Evolutionary conservation across 1,284 basidiomycete species (phyloP), one percentile per base, ranked within the genome.

Genomic region (Rhodotorula sp.): DNA sequence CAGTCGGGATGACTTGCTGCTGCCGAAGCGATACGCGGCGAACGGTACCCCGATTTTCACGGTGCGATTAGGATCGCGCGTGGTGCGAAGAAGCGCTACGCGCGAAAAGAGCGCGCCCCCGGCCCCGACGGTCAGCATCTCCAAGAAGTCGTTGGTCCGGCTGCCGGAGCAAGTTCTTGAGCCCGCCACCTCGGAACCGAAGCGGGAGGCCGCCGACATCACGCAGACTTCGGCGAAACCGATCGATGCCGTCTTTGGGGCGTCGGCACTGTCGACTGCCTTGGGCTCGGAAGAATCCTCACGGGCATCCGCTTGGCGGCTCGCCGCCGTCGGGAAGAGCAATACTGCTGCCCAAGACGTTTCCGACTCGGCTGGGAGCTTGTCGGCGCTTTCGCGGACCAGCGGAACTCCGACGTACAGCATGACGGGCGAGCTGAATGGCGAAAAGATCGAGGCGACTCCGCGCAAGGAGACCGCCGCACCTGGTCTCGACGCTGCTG

Each of bases 1-100:
- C 50, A 87, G 87, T 6, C 77, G 91, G 45, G 89, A 91, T 74
- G 88, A 91, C 26, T 80, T 89, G 56, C 82, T 95, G 54, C 88
- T 93, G 78, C 84, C 81, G 62, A 85, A 82, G 72, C 73, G 67
- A 45, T 77, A 68, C 60, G 45, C 67, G 21, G 70, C 7, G 69
- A 31, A 47, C 26, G 77, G 50, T 78, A 78, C 23, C 67, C 79
- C 45, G 76, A 80, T 80, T 76, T 73, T 79, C 80, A 60, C 79
- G 76, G 26, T 80, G 75, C 62, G 62, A 19, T 31, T 63, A 26
- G 26, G 14, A 6, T 28, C 54, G 18, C 56, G 52, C 2, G 38
- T 6, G 5, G 70, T 49, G n/a, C 47, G 55, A 45, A 50, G 52
- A 34, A 45, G 60, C 21, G 26, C 56, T 10, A 58, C 14, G 6